Evolutionary conservation across 257 asterid species (phyloP).

Genomic region (Paraleonurus japonicus): DNA sequence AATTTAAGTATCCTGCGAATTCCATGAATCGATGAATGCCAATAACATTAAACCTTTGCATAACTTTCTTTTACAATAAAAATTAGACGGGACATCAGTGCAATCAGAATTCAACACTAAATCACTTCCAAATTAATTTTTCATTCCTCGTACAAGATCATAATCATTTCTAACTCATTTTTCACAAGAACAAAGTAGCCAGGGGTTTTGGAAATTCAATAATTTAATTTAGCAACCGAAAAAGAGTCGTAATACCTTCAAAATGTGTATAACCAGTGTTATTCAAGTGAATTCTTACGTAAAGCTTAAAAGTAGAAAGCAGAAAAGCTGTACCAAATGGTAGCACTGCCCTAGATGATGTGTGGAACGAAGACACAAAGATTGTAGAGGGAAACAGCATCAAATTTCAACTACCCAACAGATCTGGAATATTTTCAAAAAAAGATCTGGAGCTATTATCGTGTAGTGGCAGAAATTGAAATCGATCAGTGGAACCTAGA

Average conservation of each 20-base stretch:
- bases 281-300: background rate
- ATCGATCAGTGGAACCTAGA: no score
- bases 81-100: no score
- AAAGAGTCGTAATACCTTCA: background rate
- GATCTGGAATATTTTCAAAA: no score
- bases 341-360: constrained; percentile 25
- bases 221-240: background rate
- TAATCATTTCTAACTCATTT: background rate
- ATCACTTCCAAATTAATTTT: background rate
- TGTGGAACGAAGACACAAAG: constrained; percentile 29
- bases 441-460: background rate
- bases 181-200: background rate
- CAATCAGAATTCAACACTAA: background rate
- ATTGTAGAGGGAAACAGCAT: background rate
- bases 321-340: background rate
- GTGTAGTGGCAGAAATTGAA: no score
- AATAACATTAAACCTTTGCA: background rate
- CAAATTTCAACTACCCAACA: background rate
- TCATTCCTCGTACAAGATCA: background rate
- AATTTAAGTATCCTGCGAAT: background rate
- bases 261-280: background rate
- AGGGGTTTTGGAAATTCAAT: background rate
- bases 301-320: background rate
- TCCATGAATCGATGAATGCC: background rate
- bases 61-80: background rate